Percentiles rank a stretch among this genome's conserved stretches.
Evolutionary conservation across 768 basidiomycete species (phyloP).

Genomic region (Daedaleopsis sinensis): DNA sequence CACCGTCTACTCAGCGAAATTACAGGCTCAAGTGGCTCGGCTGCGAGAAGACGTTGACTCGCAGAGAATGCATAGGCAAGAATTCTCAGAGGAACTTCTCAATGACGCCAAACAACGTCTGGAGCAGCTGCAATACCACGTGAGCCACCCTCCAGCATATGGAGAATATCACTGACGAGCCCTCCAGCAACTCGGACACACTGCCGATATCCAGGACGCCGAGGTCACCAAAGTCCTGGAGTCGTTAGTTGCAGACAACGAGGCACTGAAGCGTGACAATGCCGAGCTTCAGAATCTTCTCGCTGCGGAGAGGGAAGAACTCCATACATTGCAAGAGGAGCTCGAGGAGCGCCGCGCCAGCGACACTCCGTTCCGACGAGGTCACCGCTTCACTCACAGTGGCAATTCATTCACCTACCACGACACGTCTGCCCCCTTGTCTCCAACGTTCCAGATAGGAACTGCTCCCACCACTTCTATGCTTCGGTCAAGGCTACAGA

Average conservation of each 20-base stretch:
- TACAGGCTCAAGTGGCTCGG: conserved; percentile 66
- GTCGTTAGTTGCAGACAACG: conserved; percentile 85
- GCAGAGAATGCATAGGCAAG: conserved; percentile 59
- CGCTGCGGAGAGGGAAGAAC: conserved; percentile 76
- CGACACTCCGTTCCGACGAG: conserved; percentile 19
- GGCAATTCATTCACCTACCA: conserved; percentile 18
- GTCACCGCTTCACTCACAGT: conserved; percentile 25
- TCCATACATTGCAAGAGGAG: conserved; percentile 70
- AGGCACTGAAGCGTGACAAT: conserved; percentile 79
- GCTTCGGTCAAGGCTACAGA: conserved; percentile 22
- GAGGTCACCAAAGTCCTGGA: conserved; percentile 76
- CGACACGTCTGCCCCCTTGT: conserved; percentile 19
- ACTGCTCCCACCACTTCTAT: conserved; percentile 25
- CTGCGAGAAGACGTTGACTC: conserved; percentile 67
- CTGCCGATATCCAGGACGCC: conserved; percentile 45
- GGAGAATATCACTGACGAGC: neutral
- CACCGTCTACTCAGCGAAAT: conserved; percentile 50
- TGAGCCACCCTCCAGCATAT: conserved; percentile 33
- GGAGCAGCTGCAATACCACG: conserved; percentile 60
- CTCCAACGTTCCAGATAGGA: conserved; percentile 29
- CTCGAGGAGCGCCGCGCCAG: conserved; percentile 70
- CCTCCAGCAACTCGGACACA: conserved; percentile 43
- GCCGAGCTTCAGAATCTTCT: conserved; percentile 77
- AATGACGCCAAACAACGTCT: conserved; percentile 67
- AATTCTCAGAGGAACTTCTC: conserved; percentile 68